Percentiles rank a stretch among this genome's conserved stretches.
phyloP scores from a whole-genome alignment of 2,329 filamentous ascomycete genomes.

The Cryoendolithus antarcticus region DNA sequence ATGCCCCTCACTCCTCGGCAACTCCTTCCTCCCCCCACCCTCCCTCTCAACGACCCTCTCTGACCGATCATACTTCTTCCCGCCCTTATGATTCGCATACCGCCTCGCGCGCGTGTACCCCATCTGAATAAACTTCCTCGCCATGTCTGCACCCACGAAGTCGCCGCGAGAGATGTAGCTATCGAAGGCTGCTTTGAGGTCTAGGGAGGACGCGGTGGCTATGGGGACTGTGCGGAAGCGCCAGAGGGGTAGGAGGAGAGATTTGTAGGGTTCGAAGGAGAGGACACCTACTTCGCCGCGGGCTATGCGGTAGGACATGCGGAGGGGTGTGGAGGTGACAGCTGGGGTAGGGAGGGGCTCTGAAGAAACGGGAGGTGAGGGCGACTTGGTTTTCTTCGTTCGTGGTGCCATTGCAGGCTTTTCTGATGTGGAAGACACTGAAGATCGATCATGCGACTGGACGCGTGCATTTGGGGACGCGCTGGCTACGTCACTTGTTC shows the following conservation, averaged over 20 bases:
- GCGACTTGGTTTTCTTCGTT: too few species aligned
- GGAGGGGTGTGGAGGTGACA: constrained; percentile 21
- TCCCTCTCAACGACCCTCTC: constrained; percentile 21
- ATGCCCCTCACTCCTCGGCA: constrained; percentile 34
- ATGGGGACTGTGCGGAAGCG: constrained; percentile 43
- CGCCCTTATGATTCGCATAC: constrained; percentile 46
- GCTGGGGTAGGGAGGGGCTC: constrained; percentile 15
- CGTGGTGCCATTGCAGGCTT: too few species aligned
- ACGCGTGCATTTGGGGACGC: not conserved
- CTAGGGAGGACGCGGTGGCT: constrained; percentile 37
- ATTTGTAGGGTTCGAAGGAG: constrained; percentile 53
- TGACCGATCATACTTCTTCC: constrained; percentile 40
- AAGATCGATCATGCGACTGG: constrained; percentile 17
- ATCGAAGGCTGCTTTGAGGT: constrained; percentile 40
- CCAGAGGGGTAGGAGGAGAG: constrained; percentile 46
- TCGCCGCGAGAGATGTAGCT: constrained; percentile 40
- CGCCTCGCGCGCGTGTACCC: constrained; percentile 49
- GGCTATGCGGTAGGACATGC: constrained; percentile 44
- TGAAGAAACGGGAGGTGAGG: constrained; percentile 4
- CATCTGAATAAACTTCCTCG: constrained; percentile 54
- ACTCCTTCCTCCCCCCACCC: constrained; percentile 18
- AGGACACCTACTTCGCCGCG: constrained; percentile 50
- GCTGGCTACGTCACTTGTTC: too few species aligned
- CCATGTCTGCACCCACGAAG: constrained; percentile 55
- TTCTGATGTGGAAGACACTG: constrained; percentile 14